These are phyloP conservation scores for Tolypocladium ovalisporum DNA, from an alignment of 2,329 filamentous ascomycete genomes.

Conservation along the genomic window DNA sequence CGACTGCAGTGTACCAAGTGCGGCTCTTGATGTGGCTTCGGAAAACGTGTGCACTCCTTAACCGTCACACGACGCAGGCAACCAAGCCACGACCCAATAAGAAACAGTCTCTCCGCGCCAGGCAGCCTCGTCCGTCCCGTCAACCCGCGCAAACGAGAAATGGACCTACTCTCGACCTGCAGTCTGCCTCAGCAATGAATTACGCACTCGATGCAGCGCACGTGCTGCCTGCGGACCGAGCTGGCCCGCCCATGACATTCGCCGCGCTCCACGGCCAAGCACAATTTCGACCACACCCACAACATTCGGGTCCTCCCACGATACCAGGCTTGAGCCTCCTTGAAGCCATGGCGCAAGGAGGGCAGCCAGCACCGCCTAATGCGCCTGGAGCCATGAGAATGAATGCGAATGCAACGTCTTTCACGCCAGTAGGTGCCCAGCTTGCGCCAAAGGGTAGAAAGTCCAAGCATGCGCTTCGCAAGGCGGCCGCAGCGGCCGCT, in stretches of 20 bases:
- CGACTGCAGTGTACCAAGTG: no score
- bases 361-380: not conserved
- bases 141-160: not conserved
- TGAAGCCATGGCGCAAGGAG: not conserved
- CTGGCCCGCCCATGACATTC: not conserved
- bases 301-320: not conserved
- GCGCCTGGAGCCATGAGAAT: not conserved
- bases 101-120: not conserved
- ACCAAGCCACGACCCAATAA: not conserved
- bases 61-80: not conserved
- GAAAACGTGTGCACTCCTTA: not conserved
- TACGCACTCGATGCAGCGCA: not conserved
- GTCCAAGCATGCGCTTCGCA: not conserved
- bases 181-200: slow-evolving; percentile 1
- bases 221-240: not conserved
- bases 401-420: not conserved
- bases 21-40: not conserved
- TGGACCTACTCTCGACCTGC: not conserved
- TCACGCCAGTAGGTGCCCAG: not conserved
- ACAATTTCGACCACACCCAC: not conserved
- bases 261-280: not conserved
- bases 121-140: not conserved
- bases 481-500: not conserved
- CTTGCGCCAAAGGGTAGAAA: not conserved
- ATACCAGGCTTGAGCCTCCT: slow-evolving; percentile 1